Base-by-base conservation (phyloP, 1,284 basidiomycete genomes). In the Naganishia albida region DNA sequence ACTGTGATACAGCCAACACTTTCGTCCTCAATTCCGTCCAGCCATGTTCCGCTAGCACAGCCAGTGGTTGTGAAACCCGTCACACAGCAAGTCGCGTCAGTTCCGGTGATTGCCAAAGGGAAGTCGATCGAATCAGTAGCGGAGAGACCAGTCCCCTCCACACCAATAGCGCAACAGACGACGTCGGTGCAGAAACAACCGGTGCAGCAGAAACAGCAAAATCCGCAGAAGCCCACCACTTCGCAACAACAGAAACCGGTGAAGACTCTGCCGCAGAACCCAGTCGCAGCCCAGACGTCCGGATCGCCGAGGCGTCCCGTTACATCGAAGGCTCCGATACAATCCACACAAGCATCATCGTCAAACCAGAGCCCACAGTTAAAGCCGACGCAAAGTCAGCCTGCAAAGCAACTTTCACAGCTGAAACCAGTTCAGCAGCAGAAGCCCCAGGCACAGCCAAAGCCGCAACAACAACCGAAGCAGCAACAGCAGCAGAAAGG, bases 131-230 rank as follows among this genome's bases (percentile, higher is more conserved):
- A 34, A 25, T 13, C 10, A 16, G 25, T 26, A 16, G 15, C 25
- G 26, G 7, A 12, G 26, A 51, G 1, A 15, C 42, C 6, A 15
- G 16, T 43, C n/a, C 42, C 13, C 7, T 28, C 25, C 23, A 51
- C 13, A 8, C 28, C 49, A 15, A 15, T 26, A n/a, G 13, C 30
- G 10, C 49, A 34, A 7, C 49, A 51, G 13, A 34, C 34, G 18
- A 34, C 7, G n/a, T 34, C 44, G 18, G 38, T 50, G 3, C 51
- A 53, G 51, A 59, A 59, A 8, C 44, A 30, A 18, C 56, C 43
- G 43, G 38, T 40, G 34, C 52, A 38, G 30, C 38, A 54, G 34
- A 54, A 40, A 54, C 51, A 53, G 30, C 51, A n/a, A n/a, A n/a
- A n/a, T n/a, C n/a, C n/a, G 30, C 38, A 54, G 34, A 54, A 40